Base-by-base conservation (phyloP, 768 basidiomycete species). In the Trametes sanguinea region DNA sequence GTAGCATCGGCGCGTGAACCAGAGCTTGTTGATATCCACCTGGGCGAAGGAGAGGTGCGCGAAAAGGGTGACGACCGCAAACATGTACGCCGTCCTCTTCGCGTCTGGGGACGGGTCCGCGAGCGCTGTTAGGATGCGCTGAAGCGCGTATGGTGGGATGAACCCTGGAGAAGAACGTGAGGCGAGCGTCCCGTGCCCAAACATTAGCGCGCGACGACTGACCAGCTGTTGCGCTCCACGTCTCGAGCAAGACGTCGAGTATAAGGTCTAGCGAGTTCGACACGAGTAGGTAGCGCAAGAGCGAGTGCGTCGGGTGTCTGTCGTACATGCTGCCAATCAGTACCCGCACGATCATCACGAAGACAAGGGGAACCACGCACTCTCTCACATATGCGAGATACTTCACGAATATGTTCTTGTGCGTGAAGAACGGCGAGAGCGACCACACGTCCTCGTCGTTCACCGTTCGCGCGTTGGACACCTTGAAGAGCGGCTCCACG, bases 251-350 rank as follows among this genome's bases (percentile, higher is more conserved):
- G 10, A 88, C 61, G 63, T 87, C 85, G 2, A 90, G 72, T 39
- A 86, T 85, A 33, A 90, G 73, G 69, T 90, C 88, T 32, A 89
- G 76, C 1, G 87, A 89, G 69, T 88, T 90, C 5, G 87, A 87
- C 4, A 75, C 80, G 11, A 90, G 65, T 14, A 90, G 77, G 67
- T 89, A 89, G 22, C 83, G 77, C 30, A 89, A 74, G 30, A 89
- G 76, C 4, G 85, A 84, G 68, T 85, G 83, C 1, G 72, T 76
- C 0, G 85, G 84, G 70, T 85, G 69, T 39, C 84, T 86, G 61
- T 54, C 51, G 22, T 8, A 33, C 35, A 37, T 11, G 35, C 1
- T 37, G 35, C 22, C 22, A n/a, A 37, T 37, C 6, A 37, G 39
- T 45, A 17, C 32, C 42, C 14, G 2, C 33, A 6, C 5, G 11